Evolutionary conservation across 768 basidiomycete genomes (phyloP).

Genomic region (Termitomyces heimii): DNA sequence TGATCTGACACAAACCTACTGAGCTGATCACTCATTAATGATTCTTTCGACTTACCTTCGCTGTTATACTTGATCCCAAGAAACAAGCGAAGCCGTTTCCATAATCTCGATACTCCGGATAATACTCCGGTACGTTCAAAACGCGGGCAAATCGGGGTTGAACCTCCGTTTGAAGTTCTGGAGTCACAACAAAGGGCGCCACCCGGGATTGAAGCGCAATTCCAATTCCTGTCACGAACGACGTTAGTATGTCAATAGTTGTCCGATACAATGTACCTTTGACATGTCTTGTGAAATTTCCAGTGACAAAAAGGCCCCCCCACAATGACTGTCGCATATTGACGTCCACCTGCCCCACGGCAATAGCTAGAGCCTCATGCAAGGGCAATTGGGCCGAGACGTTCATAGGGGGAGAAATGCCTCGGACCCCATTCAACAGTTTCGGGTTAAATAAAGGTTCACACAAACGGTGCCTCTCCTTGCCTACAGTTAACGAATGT

Average conservation of each 20-base stretch:
- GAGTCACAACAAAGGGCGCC: slow-evolving; percentile 50
- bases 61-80: slow-evolving; percentile 78
- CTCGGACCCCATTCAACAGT: slow-evolving; percentile 38
- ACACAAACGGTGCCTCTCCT: slow-evolving; percentile 86
- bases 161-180: slow-evolving; percentile 64
- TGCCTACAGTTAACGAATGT: slow-evolving; percentile 69
- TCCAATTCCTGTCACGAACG: slow-evolving; percentile 44
- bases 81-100: slow-evolving; percentile 80
- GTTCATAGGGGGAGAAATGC: slow-evolving; percentile 16
- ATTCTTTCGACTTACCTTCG: slow-evolving; percentile 49
- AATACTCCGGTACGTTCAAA: slow-evolving; percentile 79
- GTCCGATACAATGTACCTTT: slow-evolving; percentile 43
- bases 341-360: slow-evolving; percentile 55
- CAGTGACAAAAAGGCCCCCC: slow-evolving; percentile 78
- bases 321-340: slow-evolving; percentile 69
- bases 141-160: slow-evolving; percentile 63
- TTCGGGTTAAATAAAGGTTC: slow-evolving; percentile 82
- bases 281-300: slow-evolving; percentile 64
- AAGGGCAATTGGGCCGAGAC: slow-evolving; percentile 37
- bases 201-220: slow-evolving; percentile 69
- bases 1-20: slow-evolving; percentile 40
- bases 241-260: not conserved
- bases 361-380: slow-evolving; percentile 62
- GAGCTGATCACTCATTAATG: not conserved
- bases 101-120: slow-evolving; percentile 82